These are phyloP conservation scores for Lagenidium giganteum DNA, from an alignment of 352 stramenopile genomes.

Conservation along the genomic window DNA sequence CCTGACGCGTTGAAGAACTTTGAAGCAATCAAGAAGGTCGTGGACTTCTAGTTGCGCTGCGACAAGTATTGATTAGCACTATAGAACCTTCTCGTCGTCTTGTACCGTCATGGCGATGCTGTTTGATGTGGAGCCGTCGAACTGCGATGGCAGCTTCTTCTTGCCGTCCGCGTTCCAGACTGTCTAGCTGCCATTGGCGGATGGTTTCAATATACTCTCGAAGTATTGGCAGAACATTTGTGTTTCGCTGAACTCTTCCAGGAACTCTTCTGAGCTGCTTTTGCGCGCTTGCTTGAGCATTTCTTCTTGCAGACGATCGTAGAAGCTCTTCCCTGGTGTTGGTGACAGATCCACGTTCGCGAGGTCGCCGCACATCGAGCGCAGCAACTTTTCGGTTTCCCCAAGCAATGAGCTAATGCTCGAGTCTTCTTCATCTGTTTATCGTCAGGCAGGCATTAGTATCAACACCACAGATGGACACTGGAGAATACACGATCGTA, in stretches of 20 bases:
- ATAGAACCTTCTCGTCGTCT: not conserved
- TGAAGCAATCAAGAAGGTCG: slow-evolving; percentile 87
- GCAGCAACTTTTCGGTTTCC: slow-evolving; percentile 50
- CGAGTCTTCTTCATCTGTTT: slow-evolving; percentile 46
- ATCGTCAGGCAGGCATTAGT: too few relatives aligned
- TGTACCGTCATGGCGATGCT: too few relatives aligned
- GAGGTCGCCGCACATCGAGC: slow-evolving; percentile 49
- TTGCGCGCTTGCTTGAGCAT: slow-evolving; percentile 49
- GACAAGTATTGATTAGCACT: too few relatives aligned
- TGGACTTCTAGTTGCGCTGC: slow-evolving; percentile 71
- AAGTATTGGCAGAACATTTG: slow-evolving; percentile 76
- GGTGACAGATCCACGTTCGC: slow-evolving; percentile 40
- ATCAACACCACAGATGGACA: too few relatives aligned
- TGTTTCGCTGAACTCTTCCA: slow-evolving; percentile 66
- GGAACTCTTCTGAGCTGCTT: slow-evolving; percentile 46
- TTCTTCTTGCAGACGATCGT: slow-evolving; percentile 62
- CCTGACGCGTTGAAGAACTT: slow-evolving; percentile 91
- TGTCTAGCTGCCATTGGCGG: too few relatives aligned
- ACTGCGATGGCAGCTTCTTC: too few relatives aligned
- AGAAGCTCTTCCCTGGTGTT: too few relatives aligned
- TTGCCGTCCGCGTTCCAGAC: too few relatives aligned
- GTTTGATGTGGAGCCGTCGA: too few relatives aligned
- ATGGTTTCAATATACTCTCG: slow-evolving; percentile 47
- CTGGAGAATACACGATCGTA: too few relatives aligned
- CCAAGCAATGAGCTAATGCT: slow-evolving; percentile 53